Base-by-base conservation (phyloP, 805 yeast species). In the Zygosaccharomyces siamensis region DNA sequence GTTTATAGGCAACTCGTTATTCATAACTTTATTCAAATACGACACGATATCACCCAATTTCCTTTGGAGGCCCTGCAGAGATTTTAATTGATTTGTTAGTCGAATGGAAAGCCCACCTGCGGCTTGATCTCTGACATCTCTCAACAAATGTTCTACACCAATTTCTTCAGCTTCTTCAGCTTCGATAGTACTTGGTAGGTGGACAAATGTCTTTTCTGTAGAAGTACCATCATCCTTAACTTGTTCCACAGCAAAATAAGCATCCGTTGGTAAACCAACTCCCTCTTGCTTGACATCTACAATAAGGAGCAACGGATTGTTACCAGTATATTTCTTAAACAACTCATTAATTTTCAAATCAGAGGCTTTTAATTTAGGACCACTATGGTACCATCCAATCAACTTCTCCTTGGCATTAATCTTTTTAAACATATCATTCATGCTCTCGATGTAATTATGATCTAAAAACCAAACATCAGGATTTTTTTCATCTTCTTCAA, bases 141-240 rank as follows among this genome's bases (percentile, higher is more conserved):
- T 83, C 51, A 93, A 71, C 52, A 93, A 71, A 67, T 93, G 99
- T 68, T 93, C 99, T 11, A 93, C 99, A 53, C 99, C 99, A 58
- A 93, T 93, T 70, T 93, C 99, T 70, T 93, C 99, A 7, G 99
- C 99, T 66, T 93, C 99, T 65, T 93, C 99, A 3, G 99, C 99
- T 65, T 87, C 92, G 55, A 95, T 89, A 26, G 80, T 75, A 11
- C 97, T 87, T 8, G 98, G 97, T 27, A 92, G 81, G 68, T 93
- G 99, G 41, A 87, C 80, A 71, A 93, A 93, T 3, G 97, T 89
- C 70, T 85, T 84, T 63, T 89, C 96, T 7, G 96, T 86, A 4
- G 90, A 81, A 1, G 96, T 80, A 18, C 99, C 99, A 68, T 93
- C 98, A 61, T 89, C 95, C 64, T 89, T 90, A 50, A 93, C 87